Base-by-base conservation (phyloP, 805 yeast species). In the Starmerella etchellsii region DNA sequence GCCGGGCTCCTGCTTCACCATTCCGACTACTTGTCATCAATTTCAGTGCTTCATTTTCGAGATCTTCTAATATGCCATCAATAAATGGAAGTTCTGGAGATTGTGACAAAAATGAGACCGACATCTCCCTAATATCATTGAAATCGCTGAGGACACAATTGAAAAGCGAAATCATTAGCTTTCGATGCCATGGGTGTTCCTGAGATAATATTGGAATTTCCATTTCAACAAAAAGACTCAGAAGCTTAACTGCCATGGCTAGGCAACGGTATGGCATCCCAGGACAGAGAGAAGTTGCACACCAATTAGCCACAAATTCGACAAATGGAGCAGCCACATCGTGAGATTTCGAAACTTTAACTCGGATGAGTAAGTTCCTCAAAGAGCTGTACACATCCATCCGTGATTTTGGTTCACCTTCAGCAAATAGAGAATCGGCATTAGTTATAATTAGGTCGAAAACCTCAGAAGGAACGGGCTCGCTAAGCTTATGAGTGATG, bases 91-190 rank as follows among this genome's bases (percentile, higher is more conserved):
- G 50, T 3, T 31, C 29, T 0, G 76, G 72, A 3, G 71, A 65
- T 63, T 66, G 64, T 8, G 64, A 56, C 18, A 84, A 53, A 1
- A 78, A 40, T 2, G 55, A 46, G 1, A 69, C 67, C 1, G 83
- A 63, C 9, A 54, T 42, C 4, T 66, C 64, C 44, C 97, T 68
- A 16, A 87, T 69, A 54, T 85, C 95, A 42, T 81, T 84, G 58
- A 75, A 85, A 46, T 79, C 78, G 55, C 79, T 78, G 24, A 75
- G 63, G 7, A 81, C 62, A 40, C 74, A 74, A 48, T 78, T 81
- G 16, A 79, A 56, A 38, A 85, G 59, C 8, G 73, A 52, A 37
- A 76, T 61, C 1, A 70, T 53, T 23, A 72, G 30, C n/a, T 24
- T n/a, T 13, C 15, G 15, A n/a, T 34, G 29, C 37, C 37, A 34